Evolutionary conservation across 148 eudicot species (phyloP).

Genomic region (Rhododendron ferrugineum): DNA sequence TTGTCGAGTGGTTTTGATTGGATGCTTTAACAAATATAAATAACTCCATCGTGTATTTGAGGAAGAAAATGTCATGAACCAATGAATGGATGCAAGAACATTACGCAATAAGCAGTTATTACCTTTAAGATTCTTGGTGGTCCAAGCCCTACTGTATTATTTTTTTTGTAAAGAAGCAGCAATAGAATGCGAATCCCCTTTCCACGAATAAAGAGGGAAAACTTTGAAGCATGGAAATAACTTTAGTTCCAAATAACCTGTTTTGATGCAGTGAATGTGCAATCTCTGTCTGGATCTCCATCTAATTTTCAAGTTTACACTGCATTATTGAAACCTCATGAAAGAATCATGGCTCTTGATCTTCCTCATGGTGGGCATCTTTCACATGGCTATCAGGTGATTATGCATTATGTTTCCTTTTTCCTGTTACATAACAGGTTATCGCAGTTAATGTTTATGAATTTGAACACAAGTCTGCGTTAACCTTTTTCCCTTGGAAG

Average conservation of each 20-base stretch:
- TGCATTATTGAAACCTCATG: conserved; percentile 93
- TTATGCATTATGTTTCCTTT: not conserved
- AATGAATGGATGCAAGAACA: not conserved
- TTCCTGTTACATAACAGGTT: not conserved
- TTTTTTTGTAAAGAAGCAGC: not conserved
- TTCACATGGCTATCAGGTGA: conserved; percentile 98
- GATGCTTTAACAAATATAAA: not conserved
- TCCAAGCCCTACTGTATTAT: not conserved
- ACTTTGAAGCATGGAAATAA: not conserved
- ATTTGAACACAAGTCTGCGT: not conserved
- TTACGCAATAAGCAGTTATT: not conserved
- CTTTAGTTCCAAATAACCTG: not conserved
- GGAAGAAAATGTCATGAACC: not conserved
- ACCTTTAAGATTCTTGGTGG: not conserved
- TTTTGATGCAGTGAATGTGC: conserved; percentile 81
- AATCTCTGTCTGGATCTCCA: conserved; percentile 96
- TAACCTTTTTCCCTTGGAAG: not conserved
- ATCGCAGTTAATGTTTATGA: not conserved
- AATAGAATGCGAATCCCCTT: not conserved
- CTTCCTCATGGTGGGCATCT: conserved; percentile 99
- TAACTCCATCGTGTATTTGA: not conserved
- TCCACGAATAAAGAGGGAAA: not conserved
- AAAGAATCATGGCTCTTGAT: conserved; percentile 99
- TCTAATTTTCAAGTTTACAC: conserved; percentile 96
- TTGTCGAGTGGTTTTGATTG: not conserved